Conservation (phyloP, 108 stramenopile genomes). For the Skeletonema grethae region DNA sequence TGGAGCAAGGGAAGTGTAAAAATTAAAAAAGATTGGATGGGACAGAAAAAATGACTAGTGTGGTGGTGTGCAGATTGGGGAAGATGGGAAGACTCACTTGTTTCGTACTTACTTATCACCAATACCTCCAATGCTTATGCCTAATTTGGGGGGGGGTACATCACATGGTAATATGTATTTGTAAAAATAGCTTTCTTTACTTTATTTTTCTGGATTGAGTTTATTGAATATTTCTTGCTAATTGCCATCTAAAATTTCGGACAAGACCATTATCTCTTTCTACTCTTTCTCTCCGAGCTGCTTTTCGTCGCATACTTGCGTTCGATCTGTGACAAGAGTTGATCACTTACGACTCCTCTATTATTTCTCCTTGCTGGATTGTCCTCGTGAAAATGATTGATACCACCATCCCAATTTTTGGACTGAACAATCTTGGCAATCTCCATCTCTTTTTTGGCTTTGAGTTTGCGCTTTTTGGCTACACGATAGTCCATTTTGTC, state of each 20-base stretch:
- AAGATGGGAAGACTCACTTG: too few species aligned
- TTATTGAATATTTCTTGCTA: not conserved
- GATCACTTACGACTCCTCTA: not conserved
- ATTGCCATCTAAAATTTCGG: too few species aligned
- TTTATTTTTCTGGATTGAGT: not conserved
- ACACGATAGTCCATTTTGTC: constrained; percentile 39
- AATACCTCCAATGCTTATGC: too few species aligned
- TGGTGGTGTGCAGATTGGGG: too few species aligned
- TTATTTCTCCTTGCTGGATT: not conserved
- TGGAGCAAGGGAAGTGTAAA: constrained; percentile 11
- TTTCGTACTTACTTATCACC: too few species aligned
- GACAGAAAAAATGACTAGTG: too few species aligned
- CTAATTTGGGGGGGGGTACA: not conserved
- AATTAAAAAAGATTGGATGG: not conserved
- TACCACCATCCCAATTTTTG: constrained; percentile 17
- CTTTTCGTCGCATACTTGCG: constrained; percentile 3
- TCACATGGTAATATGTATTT: not conserved
- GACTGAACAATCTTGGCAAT: constrained; percentile 18
- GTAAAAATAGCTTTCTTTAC: not conserved
- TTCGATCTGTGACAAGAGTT: not conserved
- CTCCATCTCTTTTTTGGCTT: constrained; percentile 19
- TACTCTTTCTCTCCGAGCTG: not conserved
- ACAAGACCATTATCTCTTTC: not conserved
- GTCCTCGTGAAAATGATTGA: not conserved
- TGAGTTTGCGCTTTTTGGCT: constrained; percentile 36